phyloP scores from a whole-genome alignment of 164 flowering plant genomes.

The Chimonanthus salicifolius region DNA sequence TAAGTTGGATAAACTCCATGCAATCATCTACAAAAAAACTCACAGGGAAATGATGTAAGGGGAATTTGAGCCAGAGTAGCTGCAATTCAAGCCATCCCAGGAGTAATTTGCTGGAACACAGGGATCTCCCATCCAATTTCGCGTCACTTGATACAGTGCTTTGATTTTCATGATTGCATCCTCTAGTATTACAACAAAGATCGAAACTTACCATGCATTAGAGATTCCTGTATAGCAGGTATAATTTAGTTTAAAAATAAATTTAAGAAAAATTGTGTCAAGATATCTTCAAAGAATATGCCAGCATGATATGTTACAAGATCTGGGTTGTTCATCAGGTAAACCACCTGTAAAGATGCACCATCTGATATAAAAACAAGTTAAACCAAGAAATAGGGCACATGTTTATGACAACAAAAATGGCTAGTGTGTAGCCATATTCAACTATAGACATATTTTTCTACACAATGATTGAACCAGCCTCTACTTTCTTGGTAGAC shows the following conservation, averaged over 20 bases:
- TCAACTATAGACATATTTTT: neutral
- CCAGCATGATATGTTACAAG: neutral
- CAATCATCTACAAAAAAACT: conserved; percentile 8
- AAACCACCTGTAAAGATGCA: neutral
- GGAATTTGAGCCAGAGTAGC: conserved; percentile 10
- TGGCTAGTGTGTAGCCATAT: neutral
- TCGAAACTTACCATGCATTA: neutral
- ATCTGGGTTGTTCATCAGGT: neutral
- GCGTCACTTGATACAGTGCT: conserved; percentile 19
- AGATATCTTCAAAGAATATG: neutral
- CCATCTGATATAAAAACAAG: neutral
- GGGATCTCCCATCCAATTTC: conserved; percentile 59
- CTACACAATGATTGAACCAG: neutral
- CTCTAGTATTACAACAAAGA: conserved; percentile 15
- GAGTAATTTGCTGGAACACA: conserved; percentile 30
- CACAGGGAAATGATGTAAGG: conserved; percentile 35
- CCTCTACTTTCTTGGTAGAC: neutral
- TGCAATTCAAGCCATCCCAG: conserved; percentile 48
- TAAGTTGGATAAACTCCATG: neutral
- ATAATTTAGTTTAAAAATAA: too few relatives aligned
- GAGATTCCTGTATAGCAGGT: neutral
- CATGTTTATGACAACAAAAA: neutral
- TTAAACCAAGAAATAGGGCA: neutral
- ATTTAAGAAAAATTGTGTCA: too few relatives aligned
- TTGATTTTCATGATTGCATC: conserved; percentile 32